Conservation (phyloP, 768 basidiomycete species). For the Lactifluus volemus region DNA sequence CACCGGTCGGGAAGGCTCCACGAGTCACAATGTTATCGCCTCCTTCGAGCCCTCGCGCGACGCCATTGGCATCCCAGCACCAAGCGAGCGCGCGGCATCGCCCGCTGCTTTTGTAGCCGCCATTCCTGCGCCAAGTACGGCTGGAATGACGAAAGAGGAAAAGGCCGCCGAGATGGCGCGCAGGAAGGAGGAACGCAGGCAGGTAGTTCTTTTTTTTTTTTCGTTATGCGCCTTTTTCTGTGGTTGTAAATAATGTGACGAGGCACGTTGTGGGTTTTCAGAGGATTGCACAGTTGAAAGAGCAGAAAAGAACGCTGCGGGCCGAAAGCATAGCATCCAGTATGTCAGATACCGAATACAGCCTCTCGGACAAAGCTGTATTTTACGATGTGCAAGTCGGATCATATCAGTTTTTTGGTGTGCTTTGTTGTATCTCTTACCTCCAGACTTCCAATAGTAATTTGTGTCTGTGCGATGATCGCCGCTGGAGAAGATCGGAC, state of each 20-base stretch:
- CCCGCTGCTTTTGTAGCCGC: constrained; percentile 12
- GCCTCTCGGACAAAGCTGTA: no score
- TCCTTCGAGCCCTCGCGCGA: background rate
- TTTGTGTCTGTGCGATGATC: no score
- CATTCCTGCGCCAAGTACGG: constrained; percentile 28
- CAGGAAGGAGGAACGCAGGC: constrained; percentile 85
- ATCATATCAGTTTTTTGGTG: no score
- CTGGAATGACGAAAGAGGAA: constrained; percentile 74
- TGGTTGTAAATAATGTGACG: background rate
- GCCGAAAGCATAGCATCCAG: background rate
- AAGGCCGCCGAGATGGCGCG: constrained; percentile 89
- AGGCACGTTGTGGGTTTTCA: constrained; percentile 21
- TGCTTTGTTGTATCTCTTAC: no score
- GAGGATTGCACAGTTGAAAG: constrained; percentile 75
- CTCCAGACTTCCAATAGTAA: no score
- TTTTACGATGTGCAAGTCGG: no score
- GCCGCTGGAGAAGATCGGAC: no score
- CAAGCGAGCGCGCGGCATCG: constrained; percentile 20
- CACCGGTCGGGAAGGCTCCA: background rate
- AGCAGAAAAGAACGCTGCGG: constrained; percentile 55
- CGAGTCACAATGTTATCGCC: constrained; percentile 1
- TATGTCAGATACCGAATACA: background rate
- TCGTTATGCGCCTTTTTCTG: background rate
- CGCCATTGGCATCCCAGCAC: constrained; percentile 11
- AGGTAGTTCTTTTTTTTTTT: constrained; percentile 38